Evolutionary conservation across 2,329 filamentous ascomycete species (phyloP), one percentile per base, ranked within the genome.

Genomic region (Ophiocordyceps camponoti-saundersi): DNA sequence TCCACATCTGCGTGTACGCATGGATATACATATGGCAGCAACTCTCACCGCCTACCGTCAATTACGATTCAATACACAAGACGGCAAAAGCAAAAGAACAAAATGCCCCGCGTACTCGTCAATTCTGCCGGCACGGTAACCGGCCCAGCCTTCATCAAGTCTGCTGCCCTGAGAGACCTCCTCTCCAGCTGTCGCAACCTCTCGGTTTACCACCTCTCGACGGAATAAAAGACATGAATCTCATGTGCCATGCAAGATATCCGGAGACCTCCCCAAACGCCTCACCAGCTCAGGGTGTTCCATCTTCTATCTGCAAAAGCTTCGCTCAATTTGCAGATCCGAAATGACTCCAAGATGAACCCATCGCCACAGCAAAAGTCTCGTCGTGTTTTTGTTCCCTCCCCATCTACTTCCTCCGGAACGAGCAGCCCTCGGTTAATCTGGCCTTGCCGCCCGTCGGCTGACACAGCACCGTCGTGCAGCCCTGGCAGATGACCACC

Each of bases 361-460:
- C 36, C 36, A 21, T 63, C 62, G 58, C 66, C 64, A 65, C 68
- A 65, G 69, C 61, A 68, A 65, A 68, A 62, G 11, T 64, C 64
- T 63, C 65, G 60, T 65, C 64, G 70, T 68, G 60, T 61, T 53
- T 57, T 57, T 65, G 86, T 75, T 5, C 11, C 11, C 26, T 29
- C 7, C 11, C 2, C 26, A 10, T 29, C 26, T 96, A 98, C 90
- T 98, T 98, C 79, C 89, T 89, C 77, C 92, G 84, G 87, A 98
- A 98, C 68, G 92, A 96, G 86, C 92, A 98, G 70, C 92, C 92
- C 83, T 98, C 92, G 57, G 92, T 98, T 66, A 98, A 79, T 70
- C 92, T 80, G 67, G 92, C 92, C 81, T 98, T 98, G 66, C 92
- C 92, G 81, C 92, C 92, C 61, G 92, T 98, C 59, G 92, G 92